Conservation (phyloP, 345 rosid species). For the Eucalyptus erythrocorys region DNA sequence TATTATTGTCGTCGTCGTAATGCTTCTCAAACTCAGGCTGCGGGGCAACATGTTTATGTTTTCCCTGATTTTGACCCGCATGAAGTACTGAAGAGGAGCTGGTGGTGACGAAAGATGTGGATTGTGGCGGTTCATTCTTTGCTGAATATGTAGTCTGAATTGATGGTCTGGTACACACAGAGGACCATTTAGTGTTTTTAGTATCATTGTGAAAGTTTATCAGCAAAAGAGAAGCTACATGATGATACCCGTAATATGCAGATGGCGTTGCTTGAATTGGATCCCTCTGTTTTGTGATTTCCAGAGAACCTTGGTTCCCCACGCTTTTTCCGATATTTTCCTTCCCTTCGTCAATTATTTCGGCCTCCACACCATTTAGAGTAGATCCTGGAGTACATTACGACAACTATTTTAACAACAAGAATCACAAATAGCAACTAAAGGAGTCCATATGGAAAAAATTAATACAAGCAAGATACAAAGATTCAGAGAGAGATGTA, state of each 20-base stretch:
- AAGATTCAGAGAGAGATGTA: neutral
- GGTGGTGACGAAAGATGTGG: constrained; percentile 15
- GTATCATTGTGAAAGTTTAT: neutral
- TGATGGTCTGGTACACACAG: constrained; percentile 32
- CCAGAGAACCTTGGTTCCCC: constrained; percentile 13
- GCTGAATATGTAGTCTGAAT: constrained; percentile 53
- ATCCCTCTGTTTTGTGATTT: constrained; percentile 34
- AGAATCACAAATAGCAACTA: neutral
- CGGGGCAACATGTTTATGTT: constrained; percentile 15
- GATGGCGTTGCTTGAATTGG: constrained; percentile 51
- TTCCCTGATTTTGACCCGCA: constrained; percentile 12
- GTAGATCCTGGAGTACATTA: constrained; percentile 34
- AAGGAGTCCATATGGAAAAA: neutral
- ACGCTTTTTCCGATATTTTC: constrained; percentile 15
- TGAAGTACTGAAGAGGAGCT: constrained; percentile 25
- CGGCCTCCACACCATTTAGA: constrained; percentile 25
- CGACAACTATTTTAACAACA: neutral
- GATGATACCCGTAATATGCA: constrained; percentile 44
- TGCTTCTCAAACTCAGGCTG: constrained; percentile 37
- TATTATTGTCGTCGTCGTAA: neutral
- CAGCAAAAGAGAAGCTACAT: neutral
- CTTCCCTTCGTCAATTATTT: constrained; percentile 38
- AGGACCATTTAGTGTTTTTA: neutral
- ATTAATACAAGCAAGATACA: neutral
- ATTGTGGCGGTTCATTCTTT: constrained; percentile 47